Percentiles rank a stretch among this genome's conserved stretches.
Conservation (phyloP, 148 eudicot genomes). For the Cornus florida region DNA sequence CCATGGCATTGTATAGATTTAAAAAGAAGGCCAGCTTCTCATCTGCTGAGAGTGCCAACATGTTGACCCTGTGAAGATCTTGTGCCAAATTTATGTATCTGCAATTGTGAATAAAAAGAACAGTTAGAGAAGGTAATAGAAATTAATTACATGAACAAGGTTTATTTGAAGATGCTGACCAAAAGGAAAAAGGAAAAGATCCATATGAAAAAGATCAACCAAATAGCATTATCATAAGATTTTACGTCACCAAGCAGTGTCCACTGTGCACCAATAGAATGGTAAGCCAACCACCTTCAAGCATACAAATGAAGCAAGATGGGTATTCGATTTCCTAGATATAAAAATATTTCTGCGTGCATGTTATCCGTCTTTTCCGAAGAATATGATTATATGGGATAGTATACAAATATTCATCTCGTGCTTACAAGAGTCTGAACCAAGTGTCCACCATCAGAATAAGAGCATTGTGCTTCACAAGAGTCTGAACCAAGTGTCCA, state of each 20-base stretch:
- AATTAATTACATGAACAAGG: background rate
- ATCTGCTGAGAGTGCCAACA: conserved; percentile 46
- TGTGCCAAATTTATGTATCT: conserved; percentile 75
- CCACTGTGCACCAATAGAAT: background rate
- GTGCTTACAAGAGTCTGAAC: background rate
- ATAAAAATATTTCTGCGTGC: background rate
- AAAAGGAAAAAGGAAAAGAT: background rate
- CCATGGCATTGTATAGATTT: conserved; percentile 87
- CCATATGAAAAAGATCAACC: background rate
- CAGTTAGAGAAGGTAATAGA: background rate
- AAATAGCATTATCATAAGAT: background rate
- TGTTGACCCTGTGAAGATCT: conserved; percentile 75
- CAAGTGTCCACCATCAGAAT: background rate
- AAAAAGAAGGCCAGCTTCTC: conserved; percentile 87
- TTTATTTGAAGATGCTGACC: background rate
- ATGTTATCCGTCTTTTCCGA: background rate
- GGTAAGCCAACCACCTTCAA: background rate
- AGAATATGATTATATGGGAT: too few species aligned
- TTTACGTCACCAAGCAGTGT: background rate
- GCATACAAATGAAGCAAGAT: background rate
- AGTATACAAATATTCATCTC: too few species aligned
- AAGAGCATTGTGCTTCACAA: background rate
- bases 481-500: background rate
- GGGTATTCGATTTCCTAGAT: background rate
- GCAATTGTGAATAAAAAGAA: conserved; percentile 22